Evolutionary conservation across 1,139 yeast species (phyloP), one percentile per base, ranked within the genome.

Genomic region (Diutina pseudorugosa): DNA sequence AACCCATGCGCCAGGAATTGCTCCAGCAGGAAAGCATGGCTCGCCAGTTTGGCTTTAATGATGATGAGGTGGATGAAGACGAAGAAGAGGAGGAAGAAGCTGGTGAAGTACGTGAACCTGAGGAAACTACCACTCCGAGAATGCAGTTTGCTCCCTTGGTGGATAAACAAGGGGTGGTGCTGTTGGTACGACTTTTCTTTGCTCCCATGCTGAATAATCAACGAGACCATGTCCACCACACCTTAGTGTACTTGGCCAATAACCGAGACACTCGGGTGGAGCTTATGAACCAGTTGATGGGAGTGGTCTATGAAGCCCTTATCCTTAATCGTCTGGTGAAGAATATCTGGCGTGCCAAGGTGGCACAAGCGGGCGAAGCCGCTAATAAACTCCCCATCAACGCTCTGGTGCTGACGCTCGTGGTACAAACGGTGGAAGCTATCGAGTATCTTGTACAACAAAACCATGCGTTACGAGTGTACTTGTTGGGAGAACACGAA

Each of bases 401-500:
- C 27, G 76, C 87, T 19, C 77, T 93, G 0, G 86, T 93, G 0
- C 61, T 83, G 16, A 71, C 80, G 9, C 83, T 89, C 25, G 91
- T 91, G 1, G 83, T 82, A 52, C 96, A 90, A 62, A 76, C 85
- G 4, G 73, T 90, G 51, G 96, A 88, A 57, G 83, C 87, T 0
- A 68, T 90, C 36, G 88, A 85, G 58, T 83, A 77, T 60, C 70
- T 91, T 52, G 73, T 90, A 52, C 89, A 86, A 54, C 74, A 82
- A 51, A 87, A 84, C 57, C 75, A 77, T 19, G 87, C 83, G 58
- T 73, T 87, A 61, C 77, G 94, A 55, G 82, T 83, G 60, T 90
- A 83, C 61, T 83, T 91, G 62, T 71, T 91, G 55, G 81, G 86
- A 5, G 96, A 89, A 58, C 96, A 89, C 62, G 96, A 90, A 43